phyloP scores from a whole-genome alignment of 176 grass and related monocot species.

The Carex littledalei region DNA sequence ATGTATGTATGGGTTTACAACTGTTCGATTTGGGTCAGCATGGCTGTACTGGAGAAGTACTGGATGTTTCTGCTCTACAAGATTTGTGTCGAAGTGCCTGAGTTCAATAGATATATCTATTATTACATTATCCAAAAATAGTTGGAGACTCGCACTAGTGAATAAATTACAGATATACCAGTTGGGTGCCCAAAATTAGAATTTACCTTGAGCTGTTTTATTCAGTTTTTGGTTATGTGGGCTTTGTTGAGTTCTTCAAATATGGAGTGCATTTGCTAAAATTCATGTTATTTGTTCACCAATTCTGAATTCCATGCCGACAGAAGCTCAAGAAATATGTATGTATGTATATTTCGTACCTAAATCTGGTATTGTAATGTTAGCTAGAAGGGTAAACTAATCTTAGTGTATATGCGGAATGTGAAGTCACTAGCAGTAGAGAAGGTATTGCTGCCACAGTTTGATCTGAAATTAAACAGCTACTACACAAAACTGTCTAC shows the following conservation, averaged over 20 bases:
- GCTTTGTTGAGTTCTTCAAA: not conserved
- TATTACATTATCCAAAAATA: constrained; percentile 5
- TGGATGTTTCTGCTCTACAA: constrained; percentile 65
- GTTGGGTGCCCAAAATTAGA: not conserved
- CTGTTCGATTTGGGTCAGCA: constrained; percentile 75
- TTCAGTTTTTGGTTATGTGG: not conserved
- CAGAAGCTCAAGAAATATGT: not conserved
- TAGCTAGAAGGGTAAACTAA: not conserved
- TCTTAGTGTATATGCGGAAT: not conserved
- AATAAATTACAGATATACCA: not conserved
- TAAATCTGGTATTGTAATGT: not conserved
- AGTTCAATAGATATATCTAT: not conserved
- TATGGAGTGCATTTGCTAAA: not conserved
- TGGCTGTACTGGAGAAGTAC: constrained; percentile 92
- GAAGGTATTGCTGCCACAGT: not conserved
- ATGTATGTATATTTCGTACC: not conserved
- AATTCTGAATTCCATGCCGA: not conserved
- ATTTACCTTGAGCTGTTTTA: not conserved
- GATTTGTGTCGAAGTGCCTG: constrained; percentile 73
- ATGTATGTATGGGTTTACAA: constrained; percentile 93
- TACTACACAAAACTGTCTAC: not conserved
- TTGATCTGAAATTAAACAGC: not conserved
- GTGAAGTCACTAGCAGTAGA: not conserved
- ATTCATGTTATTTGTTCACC: not conserved
- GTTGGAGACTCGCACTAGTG: not conserved